phyloP scores from a whole-genome alignment of 805 yeast genomes.

The Ogataea glucozyma region DNA sequence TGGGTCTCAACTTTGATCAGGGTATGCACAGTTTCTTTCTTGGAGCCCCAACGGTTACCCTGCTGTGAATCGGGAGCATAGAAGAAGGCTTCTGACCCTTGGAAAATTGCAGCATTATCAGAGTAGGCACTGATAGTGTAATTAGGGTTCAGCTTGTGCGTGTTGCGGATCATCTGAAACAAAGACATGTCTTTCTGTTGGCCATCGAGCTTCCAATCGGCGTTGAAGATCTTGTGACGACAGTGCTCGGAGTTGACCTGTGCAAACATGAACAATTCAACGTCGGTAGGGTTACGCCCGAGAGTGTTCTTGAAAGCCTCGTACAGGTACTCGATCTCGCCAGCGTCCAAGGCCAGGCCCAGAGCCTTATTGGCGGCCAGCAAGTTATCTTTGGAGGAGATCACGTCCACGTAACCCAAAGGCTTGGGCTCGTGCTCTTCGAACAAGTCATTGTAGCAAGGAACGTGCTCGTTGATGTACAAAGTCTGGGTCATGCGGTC shows the following conservation, averaged over 20 bases:
- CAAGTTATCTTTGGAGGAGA: slow-evolving; percentile 57
- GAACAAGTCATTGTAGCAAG: slow-evolving; percentile 69
- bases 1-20: slow-evolving; percentile 97
- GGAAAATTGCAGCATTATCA: slow-evolving; percentile 96
- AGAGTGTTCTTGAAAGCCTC: slow-evolving; percentile 74
- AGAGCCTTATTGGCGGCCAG: slow-evolving; percentile 75
- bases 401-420: slow-evolving; percentile 68
- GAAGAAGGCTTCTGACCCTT: slow-evolving; percentile 75
- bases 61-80: slow-evolving; percentile 76
- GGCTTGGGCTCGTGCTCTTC: slow-evolving; percentile 82
- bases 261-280: slow-evolving; percentile 97
- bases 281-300: slow-evolving; percentile 94
- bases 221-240: slow-evolving; percentile 97
- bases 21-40: slow-evolving; percentile 79
- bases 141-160: slow-evolving; percentile 78
- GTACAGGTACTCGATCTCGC: slow-evolving; percentile 87
- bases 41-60: slow-evolving; percentile 66
- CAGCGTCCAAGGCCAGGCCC: slow-evolving; percentile 92
- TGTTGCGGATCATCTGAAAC: slow-evolving; percentile 94
- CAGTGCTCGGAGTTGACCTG: slow-evolving; percentile 99
- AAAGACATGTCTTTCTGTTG: slow-evolving; percentile 68
- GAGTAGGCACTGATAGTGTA: slow-evolving; percentile 91
- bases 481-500: slow-evolving; percentile 94
- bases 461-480: slow-evolving; percentile 56
- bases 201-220: slow-evolving; percentile 96